Percentiles rank a stretch among this genome's conserved stretches.
These are phyloP conservation scores for Tuber brumale DNA, from an alignment of 495 filamentous ascomycete species.

Conservation along the genomic window DNA sequence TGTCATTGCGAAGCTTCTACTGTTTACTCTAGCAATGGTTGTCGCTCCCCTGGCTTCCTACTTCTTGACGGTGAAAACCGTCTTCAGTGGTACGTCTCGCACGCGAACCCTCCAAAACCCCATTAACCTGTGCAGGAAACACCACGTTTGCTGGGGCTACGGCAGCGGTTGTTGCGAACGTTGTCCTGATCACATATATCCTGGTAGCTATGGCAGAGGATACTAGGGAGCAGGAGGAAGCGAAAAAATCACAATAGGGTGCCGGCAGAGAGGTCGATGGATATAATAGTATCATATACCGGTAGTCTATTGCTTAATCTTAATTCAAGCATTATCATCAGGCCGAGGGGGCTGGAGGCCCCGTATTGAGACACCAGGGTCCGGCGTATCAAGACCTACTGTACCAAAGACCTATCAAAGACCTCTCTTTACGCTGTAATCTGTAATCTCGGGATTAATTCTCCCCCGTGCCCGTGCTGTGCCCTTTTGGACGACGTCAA, in stretches of 20 bases:
- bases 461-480: neutral
- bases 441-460: neutral
- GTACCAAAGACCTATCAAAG: neutral
- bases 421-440: neutral
- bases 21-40: conserved; percentile 88
- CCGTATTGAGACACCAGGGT: neutral
- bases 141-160: conserved; percentile 75
- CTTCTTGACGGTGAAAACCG: conserved; percentile 65
- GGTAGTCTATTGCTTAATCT: conserved; percentile 1
- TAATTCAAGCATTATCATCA: neutral
- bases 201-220: conserved; percentile 90
- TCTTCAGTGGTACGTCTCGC: conserved; percentile 65
- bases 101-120: conserved; percentile 13
- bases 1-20: conserved; percentile 82
- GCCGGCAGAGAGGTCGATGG: neutral
- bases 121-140: conserved; percentile 56
- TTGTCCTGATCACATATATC: conserved; percentile 84
- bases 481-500: neutral
- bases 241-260: conserved; percentile 49
- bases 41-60: conserved; percentile 76
- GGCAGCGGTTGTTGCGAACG: conserved; percentile 84
- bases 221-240: conserved; percentile 53
- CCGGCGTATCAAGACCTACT: neutral
- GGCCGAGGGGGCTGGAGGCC: neutral
- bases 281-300: neutral